Conservation (phyloP, 2,329 filamentous ascomycete genomes). For the Nemania abortiva region DNA sequence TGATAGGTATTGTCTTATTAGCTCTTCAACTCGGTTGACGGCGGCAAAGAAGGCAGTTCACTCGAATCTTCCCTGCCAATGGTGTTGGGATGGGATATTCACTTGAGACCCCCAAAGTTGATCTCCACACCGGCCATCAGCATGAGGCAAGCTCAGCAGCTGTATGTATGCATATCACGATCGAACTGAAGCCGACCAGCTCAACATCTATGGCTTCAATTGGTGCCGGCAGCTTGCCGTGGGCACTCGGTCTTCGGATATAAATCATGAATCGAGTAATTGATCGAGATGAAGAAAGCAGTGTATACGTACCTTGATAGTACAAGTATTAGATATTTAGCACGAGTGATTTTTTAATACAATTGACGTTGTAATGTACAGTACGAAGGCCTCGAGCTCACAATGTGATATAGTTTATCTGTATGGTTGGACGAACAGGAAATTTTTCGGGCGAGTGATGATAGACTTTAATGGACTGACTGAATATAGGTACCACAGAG, state of each 20-base stretch:
- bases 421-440: conserved; percentile 15
- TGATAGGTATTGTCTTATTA: conserved; percentile 8
- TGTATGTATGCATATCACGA: background rate
- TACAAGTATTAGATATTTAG: conserved; percentile 15
- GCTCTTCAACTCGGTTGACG: background rate
- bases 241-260: conserved; percentile 5
- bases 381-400: conserved; percentile 14
- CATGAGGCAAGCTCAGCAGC: conserved; percentile 6
- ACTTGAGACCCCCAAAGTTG: conserved; percentile 13
- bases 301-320: conserved; percentile 34
- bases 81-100: conserved; percentile 1
- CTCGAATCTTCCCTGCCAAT: conserved; percentile 5
- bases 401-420: conserved; percentile 8
- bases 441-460: conserved; percentile 31
- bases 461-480: background rate
- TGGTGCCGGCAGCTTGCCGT: conserved; percentile 25
- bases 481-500: background rate
- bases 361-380: conserved; percentile 30
- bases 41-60: conserved; percentile 1
- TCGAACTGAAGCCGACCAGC: background rate
- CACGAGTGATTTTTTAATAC: conserved; percentile 9
- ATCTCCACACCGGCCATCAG: conserved; percentile 18
- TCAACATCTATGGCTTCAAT: background rate
- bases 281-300: background rate
- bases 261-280: conserved; percentile 7